Percentiles rank a stretch among this genome's conserved stretches.
Conservation (phyloP, 78 protist species). For the Cavenderia fasciculata region DNA sequence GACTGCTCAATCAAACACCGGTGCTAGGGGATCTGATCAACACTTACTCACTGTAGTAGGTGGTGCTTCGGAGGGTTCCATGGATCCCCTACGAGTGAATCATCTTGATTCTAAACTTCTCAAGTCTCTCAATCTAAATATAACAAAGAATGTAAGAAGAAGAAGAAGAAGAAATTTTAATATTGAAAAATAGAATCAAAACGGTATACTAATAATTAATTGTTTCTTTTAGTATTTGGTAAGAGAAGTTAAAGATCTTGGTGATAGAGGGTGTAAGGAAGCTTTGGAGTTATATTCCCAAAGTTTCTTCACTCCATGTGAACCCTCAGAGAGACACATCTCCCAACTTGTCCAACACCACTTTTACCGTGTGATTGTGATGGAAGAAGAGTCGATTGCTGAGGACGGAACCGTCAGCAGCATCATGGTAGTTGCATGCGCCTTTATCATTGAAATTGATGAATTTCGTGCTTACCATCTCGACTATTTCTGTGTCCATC, state of each 20-base stretch:
- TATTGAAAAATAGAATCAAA: not conserved
- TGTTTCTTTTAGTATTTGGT: not conserved
- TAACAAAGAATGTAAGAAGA: too few relatives aligned
- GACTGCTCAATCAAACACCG: not conserved
- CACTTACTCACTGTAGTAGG: too few relatives aligned
- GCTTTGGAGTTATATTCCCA: conserved; percentile 27
- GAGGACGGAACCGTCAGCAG: too few relatives aligned
- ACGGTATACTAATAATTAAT: not conserved
- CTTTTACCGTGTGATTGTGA: conserved; percentile 59
- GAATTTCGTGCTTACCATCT: conserved; percentile 32
- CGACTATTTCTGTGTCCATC: conserved; percentile 61
- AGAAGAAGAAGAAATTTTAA: too few relatives aligned
- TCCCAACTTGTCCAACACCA: not conserved
- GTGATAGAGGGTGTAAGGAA: conserved; percentile 26
- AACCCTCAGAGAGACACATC: conserved; percentile 33
- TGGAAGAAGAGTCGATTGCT: conserved; percentile 64
- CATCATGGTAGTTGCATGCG: conserved; percentile 45
- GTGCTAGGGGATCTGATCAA: too few relatives aligned
- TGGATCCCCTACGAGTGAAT: too few relatives aligned
- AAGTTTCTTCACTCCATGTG: conserved; percentile 49
- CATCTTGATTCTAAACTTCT: too few relatives aligned
- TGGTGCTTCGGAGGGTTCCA: too few relatives aligned
- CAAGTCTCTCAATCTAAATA: too few relatives aligned
- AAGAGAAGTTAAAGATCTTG: conserved; percentile 55
- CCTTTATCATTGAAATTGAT: conserved; percentile 42